These are phyloP conservation scores for Xanthoconium purpureum DNA, from an alignment of 768 basidiomycete genomes.

Conservation along the genomic window DNA sequence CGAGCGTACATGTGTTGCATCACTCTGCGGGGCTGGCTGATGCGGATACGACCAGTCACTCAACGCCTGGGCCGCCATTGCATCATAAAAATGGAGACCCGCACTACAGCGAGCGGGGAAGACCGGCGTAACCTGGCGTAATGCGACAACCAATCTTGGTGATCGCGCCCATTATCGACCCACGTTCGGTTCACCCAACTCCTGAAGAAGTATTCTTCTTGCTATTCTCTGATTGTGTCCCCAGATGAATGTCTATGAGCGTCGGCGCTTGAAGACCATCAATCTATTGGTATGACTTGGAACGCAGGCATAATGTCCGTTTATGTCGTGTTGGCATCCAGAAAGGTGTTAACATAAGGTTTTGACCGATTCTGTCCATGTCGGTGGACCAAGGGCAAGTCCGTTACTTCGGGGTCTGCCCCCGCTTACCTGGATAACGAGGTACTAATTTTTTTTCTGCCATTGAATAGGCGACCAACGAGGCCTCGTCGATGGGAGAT, in stretches of 20 bases:
- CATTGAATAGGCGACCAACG: too few relatives aligned
- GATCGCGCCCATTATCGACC: neutral
- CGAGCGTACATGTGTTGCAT: neutral
- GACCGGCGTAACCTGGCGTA: neutral
- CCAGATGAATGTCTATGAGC: neutral
- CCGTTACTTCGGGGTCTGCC: too few relatives aligned
- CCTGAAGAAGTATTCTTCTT: too few relatives aligned
- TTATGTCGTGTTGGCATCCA: neutral
- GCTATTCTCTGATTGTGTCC: too few relatives aligned
- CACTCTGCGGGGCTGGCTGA: too few relatives aligned
- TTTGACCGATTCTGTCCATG: neutral
- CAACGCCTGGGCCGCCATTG: too few relatives aligned
- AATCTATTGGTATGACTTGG: neutral
- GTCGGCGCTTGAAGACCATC: neutral
- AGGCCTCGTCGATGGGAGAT: too few relatives aligned
- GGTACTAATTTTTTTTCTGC: too few relatives aligned
- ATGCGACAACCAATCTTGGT: neutral
- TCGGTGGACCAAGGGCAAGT: neutral
- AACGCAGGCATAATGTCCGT: neutral
- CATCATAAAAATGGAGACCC: too few relatives aligned
- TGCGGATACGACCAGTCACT: too few relatives aligned
- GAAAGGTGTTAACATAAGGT: neutral
- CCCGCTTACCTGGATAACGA: too few relatives aligned
- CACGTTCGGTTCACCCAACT: neutral
- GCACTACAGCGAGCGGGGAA: neutral